phyloP scores from a whole-genome alignment of 805 yeast genomes.

The Lipomyces lipofer region DNA sequence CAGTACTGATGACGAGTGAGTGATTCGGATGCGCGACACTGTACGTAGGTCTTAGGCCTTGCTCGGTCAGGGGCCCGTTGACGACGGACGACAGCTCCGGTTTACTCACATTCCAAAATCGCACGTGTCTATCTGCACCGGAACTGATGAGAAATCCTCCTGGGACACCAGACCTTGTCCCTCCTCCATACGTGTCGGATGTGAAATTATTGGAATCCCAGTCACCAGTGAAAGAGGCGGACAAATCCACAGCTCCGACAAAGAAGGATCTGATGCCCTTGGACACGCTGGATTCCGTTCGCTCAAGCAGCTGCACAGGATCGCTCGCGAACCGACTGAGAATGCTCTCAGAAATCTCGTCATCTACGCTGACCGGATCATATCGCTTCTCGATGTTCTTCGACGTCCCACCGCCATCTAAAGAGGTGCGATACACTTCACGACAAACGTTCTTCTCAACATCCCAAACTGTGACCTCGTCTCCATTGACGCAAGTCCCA shows the following conservation, averaged over 20 bases:
- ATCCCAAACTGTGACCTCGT: constrained; percentile 74
- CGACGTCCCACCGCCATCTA: constrained; percentile 7
- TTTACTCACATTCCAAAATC: constrained; percentile 42
- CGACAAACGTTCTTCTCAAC: constrained; percentile 62
- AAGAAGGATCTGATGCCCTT: constrained; percentile 32
- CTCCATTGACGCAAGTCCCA: constrained; percentile 52
- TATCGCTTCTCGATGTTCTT: constrained; percentile 18
- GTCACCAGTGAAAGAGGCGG: constrained; percentile 10
- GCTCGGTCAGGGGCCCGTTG: constrained; percentile 38
- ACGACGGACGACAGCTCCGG: constrained; percentile 39
- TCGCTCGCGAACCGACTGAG: constrained; percentile 33
- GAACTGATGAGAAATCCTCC: constrained; percentile 37
- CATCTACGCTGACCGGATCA: constrained; percentile 33
- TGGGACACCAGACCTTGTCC: constrained; percentile 6
- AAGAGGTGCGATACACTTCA: constrained; percentile 40
- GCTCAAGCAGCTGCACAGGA: constrained; percentile 23
- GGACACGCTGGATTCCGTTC: constrained; percentile 17
- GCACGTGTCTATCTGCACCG: constrained; percentile 38
- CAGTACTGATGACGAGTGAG: constrained; percentile 13
- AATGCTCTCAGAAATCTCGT: constrained; percentile 25
- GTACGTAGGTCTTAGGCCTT: constrained; percentile 19
- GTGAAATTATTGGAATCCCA: not conserved
- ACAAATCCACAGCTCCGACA: constrained; percentile 16
- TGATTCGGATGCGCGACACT: not conserved
- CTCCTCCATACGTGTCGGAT: constrained; percentile 8